Evolutionary conservation across 2,329 filamentous ascomycete genomes (phyloP), one percentile per base, ranked within the genome.

Genomic region (Ambrosiella xylebori): DNA sequence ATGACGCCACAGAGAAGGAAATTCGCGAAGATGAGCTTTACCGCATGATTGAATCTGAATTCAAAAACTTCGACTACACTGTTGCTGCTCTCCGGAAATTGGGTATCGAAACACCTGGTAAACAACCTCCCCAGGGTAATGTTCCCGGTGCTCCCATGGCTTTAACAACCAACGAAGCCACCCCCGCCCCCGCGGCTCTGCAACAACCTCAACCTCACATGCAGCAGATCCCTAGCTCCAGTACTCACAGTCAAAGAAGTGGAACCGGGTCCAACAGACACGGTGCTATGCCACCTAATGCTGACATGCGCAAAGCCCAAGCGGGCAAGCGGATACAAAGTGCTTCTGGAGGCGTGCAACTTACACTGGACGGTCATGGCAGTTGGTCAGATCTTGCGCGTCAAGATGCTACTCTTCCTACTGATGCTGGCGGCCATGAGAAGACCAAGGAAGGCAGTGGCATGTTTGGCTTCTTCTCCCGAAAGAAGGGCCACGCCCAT

Each of bases 31-130:
- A 98, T 62, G 90, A 96, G 69, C 77, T 97, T 19, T 93, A 97
- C 68, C 83, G 83, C 63, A 86, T 94, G 79, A 96, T 98, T 61
- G 93, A 98, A 70, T 86, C 81, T 3, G 85, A 95, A 65, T 98
- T 97, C 67, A 83, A 86, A 68, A 88, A 90, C 0, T 98, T 97
- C 68, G 93, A 98, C 69, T 98, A 98, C 70, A 96, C 90, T 0
- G 73, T 84, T 2, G 82, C 87, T 17, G 85, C 82, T 2, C 91
- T 60, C 37, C 56, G 59, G 7, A 60, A 60, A 38, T 52, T 60
- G 9, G 59, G 59, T 27, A 57, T 60, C 1, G 59, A 60, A 7
- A 45, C 55, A 2, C 53, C 53, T 1, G 57, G 49, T 11, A 54
- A 54, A n/a, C 47, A 38, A 3, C 11, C 55, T 4, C 15, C 17